Percentiles rank a stretch among this genome's conserved stretches.
Evolutionary conservation across 305 asterid species (phyloP).

Genomic region (Ilex paraguariensis): DNA sequence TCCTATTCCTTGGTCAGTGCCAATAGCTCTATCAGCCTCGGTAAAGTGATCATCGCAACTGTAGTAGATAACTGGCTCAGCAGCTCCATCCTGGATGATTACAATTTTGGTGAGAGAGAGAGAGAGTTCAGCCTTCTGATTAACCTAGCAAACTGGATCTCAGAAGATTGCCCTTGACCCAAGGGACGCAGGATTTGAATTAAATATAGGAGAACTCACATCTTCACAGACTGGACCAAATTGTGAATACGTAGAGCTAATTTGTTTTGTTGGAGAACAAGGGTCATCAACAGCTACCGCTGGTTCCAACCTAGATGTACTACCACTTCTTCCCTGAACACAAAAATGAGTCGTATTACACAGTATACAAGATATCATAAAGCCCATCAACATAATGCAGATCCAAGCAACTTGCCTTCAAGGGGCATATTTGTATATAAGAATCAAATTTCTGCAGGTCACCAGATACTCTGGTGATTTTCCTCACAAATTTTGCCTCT

Average conservation of each 20-base stretch:
- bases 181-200: too few relatives aligned
- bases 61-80: slow-evolving; percentile 59
- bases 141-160: not conserved
- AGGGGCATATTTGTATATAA: slow-evolving; percentile 35
- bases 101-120: slow-evolving; percentile 4
- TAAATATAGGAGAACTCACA: slow-evolving; percentile 30
- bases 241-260: slow-evolving; percentile 28
- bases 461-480: slow-evolving; percentile 32
- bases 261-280: slow-evolving; percentile 39
- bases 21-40: slow-evolving; percentile 26
- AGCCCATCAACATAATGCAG: not conserved
- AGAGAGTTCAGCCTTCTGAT: not conserved
- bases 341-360: slow-evolving; percentile 20
- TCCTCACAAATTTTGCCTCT: slow-evolving; percentile 53
- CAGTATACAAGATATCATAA: not conserved
- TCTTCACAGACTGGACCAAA: slow-evolving; percentile 54
- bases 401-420: slow-evolving; percentile 36
- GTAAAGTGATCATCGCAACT: slow-evolving; percentile 64
- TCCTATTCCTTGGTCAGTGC: slow-evolving; percentile 30
- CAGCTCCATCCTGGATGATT: slow-evolving; percentile 44
- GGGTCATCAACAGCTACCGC: slow-evolving; percentile 52
- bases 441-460: slow-evolving; percentile 50
- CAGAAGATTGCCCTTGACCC: not conserved
- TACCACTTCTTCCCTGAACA: slow-evolving; percentile 54
- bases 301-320: slow-evolving; percentile 43